phyloP scores from a whole-genome alignment of 176 grass and related monocot genomes.

The Sorghum bicolor region DNA sequence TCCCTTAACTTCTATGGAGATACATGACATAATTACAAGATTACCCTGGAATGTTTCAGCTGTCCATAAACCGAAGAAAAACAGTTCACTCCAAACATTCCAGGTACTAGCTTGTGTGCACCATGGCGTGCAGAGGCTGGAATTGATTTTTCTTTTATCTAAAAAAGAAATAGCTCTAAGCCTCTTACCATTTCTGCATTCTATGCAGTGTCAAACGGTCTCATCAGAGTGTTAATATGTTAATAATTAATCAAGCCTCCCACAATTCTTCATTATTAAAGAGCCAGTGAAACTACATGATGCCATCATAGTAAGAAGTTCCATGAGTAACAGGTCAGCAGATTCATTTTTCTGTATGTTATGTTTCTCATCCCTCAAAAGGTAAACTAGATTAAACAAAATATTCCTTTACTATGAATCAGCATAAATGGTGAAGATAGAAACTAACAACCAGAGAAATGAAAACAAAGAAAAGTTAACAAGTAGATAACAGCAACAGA shows the following conservation, averaged over 20 bases:
- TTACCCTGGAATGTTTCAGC: background rate
- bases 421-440: background rate
- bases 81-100: background rate
- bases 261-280: background rate
- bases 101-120: background rate
- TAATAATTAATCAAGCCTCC: background rate
- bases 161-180: background rate
- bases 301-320: conserved; percentile 6
- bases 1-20: background rate
- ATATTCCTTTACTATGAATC: background rate
- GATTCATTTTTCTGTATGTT: background rate
- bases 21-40: background rate
- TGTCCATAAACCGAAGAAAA: background rate
- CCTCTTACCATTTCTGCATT: background rate
- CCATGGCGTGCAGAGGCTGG: background rate
- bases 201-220: background rate
- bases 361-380: background rate
- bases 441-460: background rate
- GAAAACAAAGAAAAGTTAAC: background rate
- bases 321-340: background rate
- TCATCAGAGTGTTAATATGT: background rate
- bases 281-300: conserved; percentile 5
- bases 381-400: background rate
- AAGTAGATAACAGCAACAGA: background rate
- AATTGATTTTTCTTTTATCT: background rate